These are phyloP conservation scores for Saraca asoca DNA, from an alignment of 331 rosid species.

Conservation along the genomic window DNA sequence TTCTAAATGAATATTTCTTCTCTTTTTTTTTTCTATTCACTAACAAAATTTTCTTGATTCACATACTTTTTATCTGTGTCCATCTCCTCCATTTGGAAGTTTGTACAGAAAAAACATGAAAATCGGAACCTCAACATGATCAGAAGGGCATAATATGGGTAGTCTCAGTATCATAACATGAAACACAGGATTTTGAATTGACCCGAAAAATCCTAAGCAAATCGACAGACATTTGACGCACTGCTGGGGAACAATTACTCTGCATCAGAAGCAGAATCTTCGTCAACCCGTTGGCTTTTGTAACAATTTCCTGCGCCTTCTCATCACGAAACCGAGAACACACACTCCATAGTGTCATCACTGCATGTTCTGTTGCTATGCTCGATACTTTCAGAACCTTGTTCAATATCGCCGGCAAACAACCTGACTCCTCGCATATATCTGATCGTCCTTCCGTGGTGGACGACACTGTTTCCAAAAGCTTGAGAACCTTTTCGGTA, in stretches of 20 bases:
- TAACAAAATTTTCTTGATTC: conserved; percentile 70
- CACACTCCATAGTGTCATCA: conserved; percentile 82
- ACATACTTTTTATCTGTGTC: conserved; percentile 34
- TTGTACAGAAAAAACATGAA: background rate
- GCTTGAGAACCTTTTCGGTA: conserved; percentile 62
- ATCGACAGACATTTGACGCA: conserved; percentile 80
- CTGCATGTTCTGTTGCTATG: conserved; percentile 80
- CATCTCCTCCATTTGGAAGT: conserved; percentile 8
- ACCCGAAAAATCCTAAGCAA: conserved; percentile 78
- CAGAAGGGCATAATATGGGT: conserved; percentile 95
- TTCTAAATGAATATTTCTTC: conserved; percentile 37
- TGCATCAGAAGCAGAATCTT: conserved; percentile 87
- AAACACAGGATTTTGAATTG: conserved; percentile 60
- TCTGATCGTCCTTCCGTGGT: conserved; percentile 68
- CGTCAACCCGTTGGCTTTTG: conserved; percentile 74
- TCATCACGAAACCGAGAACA: conserved; percentile 69
- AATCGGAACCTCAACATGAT: background rate
- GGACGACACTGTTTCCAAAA: conserved; percentile 70
- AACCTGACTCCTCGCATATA: conserved; percentile 57
- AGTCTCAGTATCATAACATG: conserved; percentile 76
- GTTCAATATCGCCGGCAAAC: conserved; percentile 63
- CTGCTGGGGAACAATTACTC: conserved; percentile 78
- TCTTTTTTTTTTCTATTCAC: conserved; percentile 35
- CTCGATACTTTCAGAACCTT: conserved; percentile 69
- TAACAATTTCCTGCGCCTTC: conserved; percentile 68